These are phyloP conservation scores for Chrysopogon serrulatus DNA, from an alignment of 176 grass and related monocot genomes.

Conservation along the genomic window DNA sequence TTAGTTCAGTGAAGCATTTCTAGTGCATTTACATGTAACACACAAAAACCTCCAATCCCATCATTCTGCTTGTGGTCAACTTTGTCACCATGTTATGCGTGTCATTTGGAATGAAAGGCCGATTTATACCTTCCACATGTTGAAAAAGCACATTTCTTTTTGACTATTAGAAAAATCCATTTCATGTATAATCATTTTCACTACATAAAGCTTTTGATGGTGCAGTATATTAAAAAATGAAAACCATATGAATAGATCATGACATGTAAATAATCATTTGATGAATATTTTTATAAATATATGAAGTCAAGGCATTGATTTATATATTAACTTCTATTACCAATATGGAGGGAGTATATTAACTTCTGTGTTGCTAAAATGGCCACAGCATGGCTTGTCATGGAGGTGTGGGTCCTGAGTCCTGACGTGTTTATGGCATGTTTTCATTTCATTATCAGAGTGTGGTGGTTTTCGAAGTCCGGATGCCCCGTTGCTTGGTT, in stretches of 20 bases:
- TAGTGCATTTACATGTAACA: too few relatives aligned
- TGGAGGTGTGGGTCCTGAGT: too few relatives aligned
- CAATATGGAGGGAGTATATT: too few relatives aligned
- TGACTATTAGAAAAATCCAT: background rate
- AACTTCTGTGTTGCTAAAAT: background rate
- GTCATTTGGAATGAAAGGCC: background rate
- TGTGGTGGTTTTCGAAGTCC: background rate
- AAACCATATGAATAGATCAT: background rate
- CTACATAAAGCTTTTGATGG: background rate
- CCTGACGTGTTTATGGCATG: background rate
- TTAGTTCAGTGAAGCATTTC: too few relatives aligned
- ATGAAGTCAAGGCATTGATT: background rate
- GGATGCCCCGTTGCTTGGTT: background rate
- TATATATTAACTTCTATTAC: too few relatives aligned
- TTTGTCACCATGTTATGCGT: background rate
- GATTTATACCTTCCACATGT: background rate
- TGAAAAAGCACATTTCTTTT: too few relatives aligned
- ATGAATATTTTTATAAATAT: too few relatives aligned
- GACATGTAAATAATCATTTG: background rate
- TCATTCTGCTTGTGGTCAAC: background rate
- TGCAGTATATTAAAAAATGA: background rate
- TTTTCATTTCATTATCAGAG: constrained; percentile 1
- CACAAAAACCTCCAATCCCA: too few relatives aligned
- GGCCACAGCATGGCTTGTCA: background rate
- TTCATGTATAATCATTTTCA: too few relatives aligned